Percentiles rank a stretch among this genome's conserved stretches.
Evolutionary conservation across 441 rosid genomes (phyloP).

Genomic region (Erodium chrysanthum): DNA sequence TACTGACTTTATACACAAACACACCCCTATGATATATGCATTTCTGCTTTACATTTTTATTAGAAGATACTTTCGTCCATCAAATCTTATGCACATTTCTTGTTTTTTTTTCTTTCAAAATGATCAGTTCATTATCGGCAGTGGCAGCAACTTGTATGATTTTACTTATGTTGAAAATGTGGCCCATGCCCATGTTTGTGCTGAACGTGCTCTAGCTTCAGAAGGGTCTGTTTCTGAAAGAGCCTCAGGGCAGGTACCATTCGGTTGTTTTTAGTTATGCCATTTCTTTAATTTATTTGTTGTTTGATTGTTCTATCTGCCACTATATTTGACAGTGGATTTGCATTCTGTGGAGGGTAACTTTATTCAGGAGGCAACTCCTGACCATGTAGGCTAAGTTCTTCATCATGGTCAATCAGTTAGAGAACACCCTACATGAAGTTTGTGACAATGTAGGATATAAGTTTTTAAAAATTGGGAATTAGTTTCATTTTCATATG

Average conservation of each 20-base stretch:
- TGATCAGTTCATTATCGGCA: slow-evolving; percentile 79
- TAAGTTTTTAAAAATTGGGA: too few species aligned
- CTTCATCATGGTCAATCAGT: too few species aligned
- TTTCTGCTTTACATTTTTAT: not conserved
- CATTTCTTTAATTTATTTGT: not conserved
- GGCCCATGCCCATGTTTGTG: slow-evolving; percentile 86
- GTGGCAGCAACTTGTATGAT: slow-evolving; percentile 69
- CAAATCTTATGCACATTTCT: not conserved
- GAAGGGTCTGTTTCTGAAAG: slow-evolving; percentile 52
- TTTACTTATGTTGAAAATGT: slow-evolving; percentile 89
- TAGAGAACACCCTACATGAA: too few species aligned
- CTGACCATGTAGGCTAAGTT: not conserved
- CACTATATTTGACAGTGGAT: not conserved
- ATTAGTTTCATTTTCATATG: not conserved
- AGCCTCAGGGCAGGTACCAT: slow-evolving; percentile 81
- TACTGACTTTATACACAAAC: not conserved
- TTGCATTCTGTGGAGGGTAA: not conserved
- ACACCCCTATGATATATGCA: not conserved
- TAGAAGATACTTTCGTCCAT: slow-evolving; percentile 8
- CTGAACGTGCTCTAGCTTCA: slow-evolving; percentile 84
- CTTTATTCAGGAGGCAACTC: not conserved
- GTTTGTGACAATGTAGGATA: too few species aligned
- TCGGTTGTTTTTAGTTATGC: slow-evolving; percentile 15
- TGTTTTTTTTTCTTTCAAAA: slow-evolving; percentile 14
- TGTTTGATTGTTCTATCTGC: not conserved